Conservation (phyloP, 306 rosid species). For the Crotalaria pallida region DNA sequence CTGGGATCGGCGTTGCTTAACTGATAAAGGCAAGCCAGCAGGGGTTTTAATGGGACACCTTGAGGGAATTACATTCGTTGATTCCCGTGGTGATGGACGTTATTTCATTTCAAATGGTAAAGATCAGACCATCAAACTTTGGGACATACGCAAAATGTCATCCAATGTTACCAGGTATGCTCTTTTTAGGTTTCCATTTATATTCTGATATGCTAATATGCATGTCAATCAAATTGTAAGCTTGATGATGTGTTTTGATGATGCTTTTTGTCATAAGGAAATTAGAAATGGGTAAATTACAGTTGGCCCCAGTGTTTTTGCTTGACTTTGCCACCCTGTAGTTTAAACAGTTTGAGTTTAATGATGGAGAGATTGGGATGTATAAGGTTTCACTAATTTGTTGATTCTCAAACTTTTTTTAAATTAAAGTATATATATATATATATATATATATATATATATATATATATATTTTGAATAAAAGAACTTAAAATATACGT, state of each 20-base stretch:
- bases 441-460: no score
- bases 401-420: background rate
- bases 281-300: background rate
- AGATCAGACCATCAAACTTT: constrained; percentile 94
- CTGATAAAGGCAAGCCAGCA: constrained; percentile 54
- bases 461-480: no score
- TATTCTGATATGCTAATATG: background rate
- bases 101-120: constrained; percentile 92
- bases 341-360: background rate
- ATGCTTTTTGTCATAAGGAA: background rate
- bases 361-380: background rate
- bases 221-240: background rate
- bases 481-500: background rate
- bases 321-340: background rate
- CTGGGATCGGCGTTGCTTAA: constrained; percentile 91
- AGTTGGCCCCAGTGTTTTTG: background rate
- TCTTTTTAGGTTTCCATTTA: background rate
- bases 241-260: background rate
- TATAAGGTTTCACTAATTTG: background rate
- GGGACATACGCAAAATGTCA: constrained; percentile 93
- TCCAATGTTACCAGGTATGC: constrained; percentile 56
- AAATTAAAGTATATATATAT: no score
- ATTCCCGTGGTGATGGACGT: constrained; percentile 87
- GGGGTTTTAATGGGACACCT: constrained; percentile 84
- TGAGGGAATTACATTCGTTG: constrained; percentile 87